Evolutionary conservation across 768 basidiomycete species (phyloP).

Genomic region (Auriscalpium orientale): DNA sequence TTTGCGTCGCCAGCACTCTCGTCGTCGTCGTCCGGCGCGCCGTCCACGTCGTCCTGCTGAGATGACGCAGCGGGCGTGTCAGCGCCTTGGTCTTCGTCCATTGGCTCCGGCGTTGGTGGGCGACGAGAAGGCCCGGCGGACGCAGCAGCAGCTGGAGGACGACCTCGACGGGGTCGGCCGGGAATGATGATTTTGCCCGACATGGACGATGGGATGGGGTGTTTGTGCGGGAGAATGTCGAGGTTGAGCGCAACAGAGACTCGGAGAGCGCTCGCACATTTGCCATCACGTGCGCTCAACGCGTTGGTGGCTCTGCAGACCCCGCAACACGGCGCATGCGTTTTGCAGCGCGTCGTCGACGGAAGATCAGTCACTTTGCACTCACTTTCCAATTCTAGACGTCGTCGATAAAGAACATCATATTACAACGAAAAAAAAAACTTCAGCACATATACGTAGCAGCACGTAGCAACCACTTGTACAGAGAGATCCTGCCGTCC

Average conservation of each 20-base stretch:
- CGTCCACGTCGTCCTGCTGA: neutral
- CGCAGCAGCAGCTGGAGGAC: neutral
- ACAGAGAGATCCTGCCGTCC: neutral
- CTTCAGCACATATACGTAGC: neutral
- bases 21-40: neutral
- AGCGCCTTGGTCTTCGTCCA: neutral
- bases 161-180: neutral
- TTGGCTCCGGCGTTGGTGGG: neutral
- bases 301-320: too few relatives aligned
- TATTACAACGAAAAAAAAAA: neutral
- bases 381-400: too few relatives aligned
- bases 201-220: too few relatives aligned
- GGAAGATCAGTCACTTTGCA: too few relatives aligned
- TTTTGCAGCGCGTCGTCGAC: too few relatives aligned
- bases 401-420: neutral
- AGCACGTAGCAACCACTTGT: neutral
- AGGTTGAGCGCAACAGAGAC: too few relatives aligned
- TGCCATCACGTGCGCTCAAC: too few relatives aligned
- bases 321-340: too few relatives aligned
- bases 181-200: neutral
- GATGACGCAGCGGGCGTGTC: neutral
- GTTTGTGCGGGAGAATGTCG: too few relatives aligned
- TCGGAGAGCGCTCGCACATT: too few relatives aligned
- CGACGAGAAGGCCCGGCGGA: neutral
- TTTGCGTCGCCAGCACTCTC: constrained; percentile 4